Evolutionary conservation across 495 filamentous ascomycete genomes (phyloP).

Genomic region (Echria macrotheca): DNA sequence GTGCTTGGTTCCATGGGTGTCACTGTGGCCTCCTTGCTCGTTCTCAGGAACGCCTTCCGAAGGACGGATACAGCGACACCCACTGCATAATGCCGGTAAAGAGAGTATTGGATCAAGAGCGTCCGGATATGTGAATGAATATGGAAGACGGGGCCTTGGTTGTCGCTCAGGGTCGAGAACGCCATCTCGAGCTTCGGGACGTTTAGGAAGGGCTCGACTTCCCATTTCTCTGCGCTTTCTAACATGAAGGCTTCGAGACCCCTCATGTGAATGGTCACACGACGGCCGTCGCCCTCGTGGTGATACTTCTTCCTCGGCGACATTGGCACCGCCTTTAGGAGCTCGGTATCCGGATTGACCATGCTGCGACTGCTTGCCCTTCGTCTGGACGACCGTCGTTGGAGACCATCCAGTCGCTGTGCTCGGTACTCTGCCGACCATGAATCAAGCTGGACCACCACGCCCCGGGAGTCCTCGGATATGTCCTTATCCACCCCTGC

Average conservation of each 20-base stretch:
- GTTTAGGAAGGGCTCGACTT: slow-evolving; percentile 77
- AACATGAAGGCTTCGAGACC: slow-evolving; percentile 86
- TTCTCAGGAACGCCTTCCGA: slow-evolving; percentile 62
- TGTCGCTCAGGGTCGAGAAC: slow-evolving; percentile 77
- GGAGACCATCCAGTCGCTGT: slow-evolving; percentile 58
- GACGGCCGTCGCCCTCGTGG: slow-evolving; percentile 71
- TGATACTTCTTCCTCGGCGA: slow-evolving; percentile 53
- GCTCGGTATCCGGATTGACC: slow-evolving; percentile 51
- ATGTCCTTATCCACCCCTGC: slow-evolving; percentile 81
- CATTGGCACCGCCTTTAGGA: slow-evolving; percentile 52
- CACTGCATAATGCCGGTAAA: slow-evolving; percentile 90
- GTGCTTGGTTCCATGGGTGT: slow-evolving; percentile 17
- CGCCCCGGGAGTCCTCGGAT: slow-evolving; percentile 69
- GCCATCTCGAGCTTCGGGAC: slow-evolving; percentile 84
- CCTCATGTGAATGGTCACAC: slow-evolving; percentile 71
- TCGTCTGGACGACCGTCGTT: slow-evolving; percentile 47
- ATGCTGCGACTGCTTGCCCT: slow-evolving; percentile 54
- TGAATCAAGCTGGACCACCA: slow-evolving; percentile 80
- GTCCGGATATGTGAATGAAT: slow-evolving; percentile 75
- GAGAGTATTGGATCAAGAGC: slow-evolving; percentile 78
- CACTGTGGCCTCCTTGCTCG: slow-evolving; percentile 27
- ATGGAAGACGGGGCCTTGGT: slow-evolving; percentile 80
- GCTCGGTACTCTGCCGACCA: slow-evolving; percentile 90
- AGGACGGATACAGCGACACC: slow-evolving; percentile 75
- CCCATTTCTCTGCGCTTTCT: slow-evolving; percentile 77